Percentiles rank a stretch among this genome's conserved stretches.
Evolutionary conservation across 805 yeast species (phyloP).

Genomic region (Kluyveromyces dobzhanskii): DNA sequence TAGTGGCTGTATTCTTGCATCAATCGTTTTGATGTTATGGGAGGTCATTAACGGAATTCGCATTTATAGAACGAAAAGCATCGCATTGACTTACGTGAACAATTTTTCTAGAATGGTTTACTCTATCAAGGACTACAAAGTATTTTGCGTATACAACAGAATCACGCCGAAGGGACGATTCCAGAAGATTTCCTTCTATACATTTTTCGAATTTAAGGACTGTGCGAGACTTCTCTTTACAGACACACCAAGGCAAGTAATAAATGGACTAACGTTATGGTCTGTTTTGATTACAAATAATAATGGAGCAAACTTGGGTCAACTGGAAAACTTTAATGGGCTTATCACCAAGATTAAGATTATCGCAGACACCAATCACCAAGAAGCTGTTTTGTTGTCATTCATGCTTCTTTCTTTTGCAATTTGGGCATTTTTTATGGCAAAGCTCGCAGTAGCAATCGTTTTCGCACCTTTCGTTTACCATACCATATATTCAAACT

Average conservation of each 20-base stretch:
- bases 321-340: constrained; percentile 22
- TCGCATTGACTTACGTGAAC: constrained; percentile 64
- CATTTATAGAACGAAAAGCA: constrained; percentile 51
- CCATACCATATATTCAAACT: constrained; percentile 34
- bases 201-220: constrained; percentile 56
- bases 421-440: constrained; percentile 63
- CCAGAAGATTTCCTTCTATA: constrained; percentile 60
- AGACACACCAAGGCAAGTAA: constrained; percentile 81
- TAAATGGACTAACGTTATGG: constrained; percentile 67
- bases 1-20: constrained; percentile 70
- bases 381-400: constrained; percentile 64
- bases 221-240: constrained; percentile 59
- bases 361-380: constrained; percentile 52
- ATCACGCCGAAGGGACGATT: constrained; percentile 57
- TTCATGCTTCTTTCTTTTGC: constrained; percentile 69
- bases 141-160: constrained; percentile 64
- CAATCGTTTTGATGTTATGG: constrained; percentile 49
- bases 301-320: constrained; percentile 24
- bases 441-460: constrained; percentile 47
- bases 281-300: constrained; percentile 35
- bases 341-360: constrained; percentile 39
- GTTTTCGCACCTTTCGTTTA: constrained; percentile 44
- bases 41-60: constrained; percentile 51
- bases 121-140: constrained; percentile 49
- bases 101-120: constrained; percentile 50